phyloP scores from a whole-genome alignment of 306 rosid species.

The Sicyos edulis region DNA sequence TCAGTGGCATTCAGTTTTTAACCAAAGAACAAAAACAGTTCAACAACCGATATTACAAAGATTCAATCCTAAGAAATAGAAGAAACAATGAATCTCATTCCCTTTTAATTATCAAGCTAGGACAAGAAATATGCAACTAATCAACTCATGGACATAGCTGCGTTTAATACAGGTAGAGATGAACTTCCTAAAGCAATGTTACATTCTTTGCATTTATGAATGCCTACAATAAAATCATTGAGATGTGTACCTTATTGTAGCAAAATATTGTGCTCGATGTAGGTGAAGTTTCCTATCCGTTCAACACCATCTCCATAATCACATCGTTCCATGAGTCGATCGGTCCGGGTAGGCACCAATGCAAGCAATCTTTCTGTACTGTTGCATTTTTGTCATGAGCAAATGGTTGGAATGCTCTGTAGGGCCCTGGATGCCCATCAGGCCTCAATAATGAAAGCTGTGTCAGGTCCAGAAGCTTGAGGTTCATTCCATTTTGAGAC shows the following conservation, averaged over 20 bases:
- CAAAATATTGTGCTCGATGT: slow-evolving; percentile 10
- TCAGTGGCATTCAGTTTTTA: not conserved
- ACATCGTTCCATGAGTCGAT: slow-evolving; percentile 89
- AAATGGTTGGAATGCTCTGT: slow-evolving; percentile 69
- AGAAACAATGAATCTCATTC: not conserved
- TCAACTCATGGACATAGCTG: not conserved
- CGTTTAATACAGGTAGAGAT: slow-evolving; percentile 11
- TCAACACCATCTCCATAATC: slow-evolving; percentile 68
- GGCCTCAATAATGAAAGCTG: slow-evolving; percentile 75
- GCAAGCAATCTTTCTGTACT: slow-evolving; percentile 83
- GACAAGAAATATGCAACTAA: slow-evolving; percentile 8
- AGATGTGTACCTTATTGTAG: slow-evolving; percentile 11
- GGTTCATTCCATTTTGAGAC: slow-evolving; percentile 48
- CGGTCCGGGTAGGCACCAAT: slow-evolving; percentile 98
- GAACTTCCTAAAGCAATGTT: not conserved
- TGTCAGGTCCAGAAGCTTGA: slow-evolving; percentile 61
- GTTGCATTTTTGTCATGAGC: slow-evolving; percentile 40
- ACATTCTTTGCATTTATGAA: too few relatives aligned
- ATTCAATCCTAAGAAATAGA: slow-evolving; percentile 2
- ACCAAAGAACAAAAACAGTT: not conserved
- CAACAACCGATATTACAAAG: not conserved
- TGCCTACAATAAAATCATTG: slow-evolving; percentile 6
- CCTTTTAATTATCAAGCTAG: slow-evolving; percentile 3
- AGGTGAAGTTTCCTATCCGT: slow-evolving; percentile 32
- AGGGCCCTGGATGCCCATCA: slow-evolving; percentile 96